Evolutionary conservation across 352 stramenopile genomes (phyloP), one percentile per base, ranked within the genome.

Genomic region (Globisporangium orthogonon): DNA sequence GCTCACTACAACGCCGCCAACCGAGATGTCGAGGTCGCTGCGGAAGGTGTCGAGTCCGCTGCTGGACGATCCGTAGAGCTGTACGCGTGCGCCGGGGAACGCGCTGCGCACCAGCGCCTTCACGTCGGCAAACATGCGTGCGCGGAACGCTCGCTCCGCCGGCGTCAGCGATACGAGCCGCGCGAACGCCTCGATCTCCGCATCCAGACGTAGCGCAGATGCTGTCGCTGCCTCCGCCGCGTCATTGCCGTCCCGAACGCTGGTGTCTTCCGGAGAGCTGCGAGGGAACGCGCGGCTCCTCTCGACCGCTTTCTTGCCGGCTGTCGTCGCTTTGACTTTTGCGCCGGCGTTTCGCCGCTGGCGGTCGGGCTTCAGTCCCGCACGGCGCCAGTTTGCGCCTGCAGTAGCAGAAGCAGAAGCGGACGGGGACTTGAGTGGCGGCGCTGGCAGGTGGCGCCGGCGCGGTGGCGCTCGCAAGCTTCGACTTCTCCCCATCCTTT

Each of bases 41-140:
- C 81, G 73, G 52, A 91, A 91, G 5, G 78, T 91, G 50, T 89
- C 78, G 23, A 91, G 60, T 0, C 78, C 76, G 11, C 73, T 87
- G 47, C 70, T 87, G 9, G 78, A 91, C 14, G 81, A 91, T 9
- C 81, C 81, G 52, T 88, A 91, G 18, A 89, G 64, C 50, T 83
- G 61, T 30, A 91, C 76, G 0, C 61, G 70, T 0, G 78, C 76
- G 17, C 57, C 50, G 29, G 70, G 63, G 50, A 86, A 91, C 0
- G 64, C 58, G 7, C 61, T 50, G 18, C 44, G 54, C 37, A 91
- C 74, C 35, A 89, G 52, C 23, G 63, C 50, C 10, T 67, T 54
- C 29, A 91, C 58, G 41, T 87, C 78, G 4, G 64, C 30, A 35
- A 89, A 85, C 30, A 78, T 57, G 1, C 55, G 61, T 6, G 31